phyloP scores from a whole-genome alignment of 164 flowering plant species.

The Umbellularia californica region DNA sequence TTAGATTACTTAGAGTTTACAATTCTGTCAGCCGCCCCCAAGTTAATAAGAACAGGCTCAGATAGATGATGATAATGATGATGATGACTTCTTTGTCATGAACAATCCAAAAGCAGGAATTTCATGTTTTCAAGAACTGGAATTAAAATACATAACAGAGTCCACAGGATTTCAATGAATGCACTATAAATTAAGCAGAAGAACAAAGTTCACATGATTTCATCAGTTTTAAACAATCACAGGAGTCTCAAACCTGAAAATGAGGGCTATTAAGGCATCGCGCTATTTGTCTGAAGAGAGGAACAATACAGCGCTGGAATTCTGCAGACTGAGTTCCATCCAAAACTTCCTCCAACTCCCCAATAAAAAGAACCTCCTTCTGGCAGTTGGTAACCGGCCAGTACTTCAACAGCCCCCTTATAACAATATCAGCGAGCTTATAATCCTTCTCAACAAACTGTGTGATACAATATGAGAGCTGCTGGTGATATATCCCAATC shows the following conservation, averaged over 20 bases:
- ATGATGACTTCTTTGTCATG: no score
- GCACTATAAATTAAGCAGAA: no score
- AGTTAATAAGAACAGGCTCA: no score
- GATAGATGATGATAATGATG: no score
- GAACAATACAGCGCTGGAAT: slow-evolving; percentile 44
- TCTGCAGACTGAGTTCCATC: slow-evolving; percentile 40
- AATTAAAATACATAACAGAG: no score
- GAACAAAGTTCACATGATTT: background rate
- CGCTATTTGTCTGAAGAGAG: slow-evolving; percentile 46
- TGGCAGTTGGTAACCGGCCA: slow-evolving; percentile 51
- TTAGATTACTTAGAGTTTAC: no score
- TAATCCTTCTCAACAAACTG: slow-evolving; percentile 48
- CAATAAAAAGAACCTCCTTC: slow-evolving; percentile 48
- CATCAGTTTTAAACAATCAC: background rate
- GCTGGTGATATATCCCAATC: slow-evolving; percentile 42
- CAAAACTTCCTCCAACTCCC: slow-evolving; percentile 48
- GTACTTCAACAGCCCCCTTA: slow-evolving; percentile 49
- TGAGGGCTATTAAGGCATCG: slow-evolving; percentile 50
- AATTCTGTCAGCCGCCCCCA: no score
- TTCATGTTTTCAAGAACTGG: no score
- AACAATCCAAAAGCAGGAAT: no score
- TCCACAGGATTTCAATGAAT: no score
- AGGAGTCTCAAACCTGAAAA: slow-evolving; percentile 30
- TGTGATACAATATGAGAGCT: slow-evolving; percentile 43
- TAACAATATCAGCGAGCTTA: slow-evolving; percentile 42